These are phyloP conservation scores for Ceratorhiza oryzae-sativae DNA, from an alignment of 1,284 basidiomycete genomes.

Conservation along the genomic window DNA sequence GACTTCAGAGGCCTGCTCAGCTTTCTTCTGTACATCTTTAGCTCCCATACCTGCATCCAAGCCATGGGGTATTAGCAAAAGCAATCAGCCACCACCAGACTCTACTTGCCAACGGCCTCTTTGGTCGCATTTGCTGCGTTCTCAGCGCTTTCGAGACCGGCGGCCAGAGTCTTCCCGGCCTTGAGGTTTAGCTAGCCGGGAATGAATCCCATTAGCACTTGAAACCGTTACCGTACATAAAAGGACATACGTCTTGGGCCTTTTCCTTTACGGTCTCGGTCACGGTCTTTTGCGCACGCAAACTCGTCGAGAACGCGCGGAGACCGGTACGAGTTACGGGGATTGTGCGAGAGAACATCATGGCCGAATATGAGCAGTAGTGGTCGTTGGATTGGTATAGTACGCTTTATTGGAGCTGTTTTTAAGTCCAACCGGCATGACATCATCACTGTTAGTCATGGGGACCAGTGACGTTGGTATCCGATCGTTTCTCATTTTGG, in stretches of 20 bases:
- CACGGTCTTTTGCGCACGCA: conserved; percentile 16
- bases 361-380: not conserved
- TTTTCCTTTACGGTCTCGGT: conserved; percentile 33
- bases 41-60: not conserved
- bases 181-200: conserved; percentile 35
- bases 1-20: conserved; percentile 16
- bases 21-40: conserved; percentile 33
- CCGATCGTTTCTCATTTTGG: conserved; percentile 1
- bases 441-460: conserved; percentile 6
- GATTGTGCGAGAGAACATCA: conserved; percentile 15
- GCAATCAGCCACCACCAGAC: not conserved
- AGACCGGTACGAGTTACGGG: conserved; percentile 10
- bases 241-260: conserved; percentile 24
- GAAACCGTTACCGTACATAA: not conserved
- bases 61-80: not conserved
- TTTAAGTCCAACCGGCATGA: not conserved
- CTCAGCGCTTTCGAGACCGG: conserved; percentile 37
- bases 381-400: not conserved
- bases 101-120: conserved; percentile 25
- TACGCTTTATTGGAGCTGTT: not conserved
- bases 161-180: conserved; percentile 39
- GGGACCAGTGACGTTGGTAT: not conserved
- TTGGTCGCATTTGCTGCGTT: conserved; percentile 29
- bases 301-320: conserved; percentile 34
- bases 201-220: not conserved